Conservation (phyloP, 208 protist genomes). For the Dictyostelium gargantuum region DNA sequence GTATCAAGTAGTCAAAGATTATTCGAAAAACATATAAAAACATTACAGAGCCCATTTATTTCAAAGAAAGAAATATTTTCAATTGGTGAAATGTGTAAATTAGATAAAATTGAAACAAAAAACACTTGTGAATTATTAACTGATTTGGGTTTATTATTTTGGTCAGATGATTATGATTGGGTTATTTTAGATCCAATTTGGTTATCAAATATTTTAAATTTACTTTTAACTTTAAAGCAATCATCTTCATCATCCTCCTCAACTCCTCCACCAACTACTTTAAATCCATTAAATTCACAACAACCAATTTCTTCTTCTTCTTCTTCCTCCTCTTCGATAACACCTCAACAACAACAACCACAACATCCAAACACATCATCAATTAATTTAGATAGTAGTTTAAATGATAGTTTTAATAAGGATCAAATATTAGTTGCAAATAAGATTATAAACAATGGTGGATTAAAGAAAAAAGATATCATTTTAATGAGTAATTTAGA, state of each 20-base stretch:
- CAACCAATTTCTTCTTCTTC: neutral
- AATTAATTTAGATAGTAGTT: neutral
- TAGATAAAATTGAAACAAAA: slow-evolving; percentile 32
- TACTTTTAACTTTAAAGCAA: slow-evolving; percentile 4
- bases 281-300: neutral
- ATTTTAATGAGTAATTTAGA: slow-evolving; percentile 36
- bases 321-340: neutral
- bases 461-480: neutral
- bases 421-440: neutral
- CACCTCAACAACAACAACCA: neutral
- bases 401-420: neutral
- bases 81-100: slow-evolving; percentile 47
- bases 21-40: slow-evolving; percentile 54
- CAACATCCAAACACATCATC: neutral
- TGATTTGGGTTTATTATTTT: slow-evolving; percentile 6
- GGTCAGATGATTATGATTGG: slow-evolving; percentile 41
- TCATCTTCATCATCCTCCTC: neutral
- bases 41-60: slow-evolving; percentile 10
- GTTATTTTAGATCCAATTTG: slow-evolving; percentile 37
- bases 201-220: slow-evolving; percentile 1
- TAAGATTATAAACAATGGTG: neutral
- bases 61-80: neutral
- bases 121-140: neutral
- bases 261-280: neutral
- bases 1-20: neutral